A percentile compares a stretch with the other conserved stretches of the same genome.
Conservation (phyloP, 208 protist genomes). For the Leishmania major region DNA sequence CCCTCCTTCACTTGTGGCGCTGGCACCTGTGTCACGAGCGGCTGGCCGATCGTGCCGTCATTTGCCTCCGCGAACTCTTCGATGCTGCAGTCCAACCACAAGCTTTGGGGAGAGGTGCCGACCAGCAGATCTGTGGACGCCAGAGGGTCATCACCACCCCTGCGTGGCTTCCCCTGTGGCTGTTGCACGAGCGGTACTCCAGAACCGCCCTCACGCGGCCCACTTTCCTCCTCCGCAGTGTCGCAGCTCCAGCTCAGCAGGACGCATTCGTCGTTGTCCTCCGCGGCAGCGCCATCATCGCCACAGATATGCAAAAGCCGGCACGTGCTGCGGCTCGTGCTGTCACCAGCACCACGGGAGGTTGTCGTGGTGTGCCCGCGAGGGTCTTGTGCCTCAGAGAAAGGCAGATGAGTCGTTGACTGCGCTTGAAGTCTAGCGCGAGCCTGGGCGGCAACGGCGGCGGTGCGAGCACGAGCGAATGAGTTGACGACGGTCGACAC, state of each 20-base stretch:
- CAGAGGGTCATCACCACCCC: background rate
- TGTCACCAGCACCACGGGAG: background rate
- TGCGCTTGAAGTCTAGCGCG: background rate
- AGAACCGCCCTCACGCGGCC: background rate
- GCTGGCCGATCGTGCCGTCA: background rate
- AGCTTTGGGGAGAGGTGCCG: background rate
- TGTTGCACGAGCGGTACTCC: background rate
- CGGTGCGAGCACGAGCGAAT: background rate
- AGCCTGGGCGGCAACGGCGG: background rate
- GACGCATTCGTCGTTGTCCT: constrained; percentile 12
- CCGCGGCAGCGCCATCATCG: background rate
- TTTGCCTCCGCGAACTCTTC: background rate
- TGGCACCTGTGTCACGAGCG: background rate
- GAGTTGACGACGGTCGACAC: background rate
- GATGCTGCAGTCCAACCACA: background rate
- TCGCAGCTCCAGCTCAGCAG: constrained; percentile 20
- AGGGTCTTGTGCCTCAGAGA: background rate
- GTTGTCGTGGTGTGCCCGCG: background rate
- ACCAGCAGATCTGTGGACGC: background rate
- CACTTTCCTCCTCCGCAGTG: constrained; percentile 6
- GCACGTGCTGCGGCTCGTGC: background rate
- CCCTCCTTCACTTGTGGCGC: background rate
- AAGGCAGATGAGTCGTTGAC: background rate
- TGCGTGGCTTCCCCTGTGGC: background rate
- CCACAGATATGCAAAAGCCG: background rate